phyloP scores from a whole-genome alignment of 2,329 filamentous ascomycete species.

The Phoma sp. region DNA sequence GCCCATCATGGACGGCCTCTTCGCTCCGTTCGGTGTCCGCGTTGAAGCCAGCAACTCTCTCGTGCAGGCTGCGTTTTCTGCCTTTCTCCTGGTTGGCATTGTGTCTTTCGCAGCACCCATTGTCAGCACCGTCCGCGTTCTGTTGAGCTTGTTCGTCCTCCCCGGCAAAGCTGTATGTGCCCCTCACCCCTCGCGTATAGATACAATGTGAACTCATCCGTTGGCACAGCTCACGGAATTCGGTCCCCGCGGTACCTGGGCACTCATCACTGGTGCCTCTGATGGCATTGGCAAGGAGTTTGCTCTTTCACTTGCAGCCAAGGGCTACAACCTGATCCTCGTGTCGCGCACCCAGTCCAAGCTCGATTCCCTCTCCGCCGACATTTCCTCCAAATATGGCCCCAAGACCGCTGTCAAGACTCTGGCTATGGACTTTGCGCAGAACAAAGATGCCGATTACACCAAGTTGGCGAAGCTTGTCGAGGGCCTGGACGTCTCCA shows the following conservation, averaged over 20 bases:
- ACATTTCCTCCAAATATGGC: conserved; percentile 75
- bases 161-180: conserved; percentile 55
- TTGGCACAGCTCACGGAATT: conserved; percentile 76
- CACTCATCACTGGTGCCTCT: conserved; percentile 90
- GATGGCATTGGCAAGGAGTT: conserved; percentile 98
- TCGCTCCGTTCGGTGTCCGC: conserved; percentile 36
- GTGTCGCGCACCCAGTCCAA: conserved; percentile 96
- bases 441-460: conserved; percentile 82
- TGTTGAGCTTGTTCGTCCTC: conserved; percentile 57
- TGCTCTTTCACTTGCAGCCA: conserved; percentile 83
- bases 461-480: conserved; percentile 72
- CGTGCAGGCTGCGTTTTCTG: conserved; percentile 35
- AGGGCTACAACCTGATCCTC: conserved; percentile 93
- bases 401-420: conserved; percentile 72
- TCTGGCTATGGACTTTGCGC: conserved; percentile 89
- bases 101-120: conserved; percentile 44
- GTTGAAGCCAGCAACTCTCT: conserved; percentile 40
- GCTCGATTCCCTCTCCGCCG: conserved; percentile 75
- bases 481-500: conserved; percentile 76
- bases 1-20: conserved; percentile 13
- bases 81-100: conserved; percentile 40
- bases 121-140: conserved; percentile 55
- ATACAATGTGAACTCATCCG: not conserved
- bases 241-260: conserved; percentile 91
- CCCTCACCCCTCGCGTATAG: not conserved